Percentiles rank a stretch among this genome's conserved stretches.
Conservation (phyloP, 768 basidiomycete genomes). For the Pulveroboletus sp. region DNA sequence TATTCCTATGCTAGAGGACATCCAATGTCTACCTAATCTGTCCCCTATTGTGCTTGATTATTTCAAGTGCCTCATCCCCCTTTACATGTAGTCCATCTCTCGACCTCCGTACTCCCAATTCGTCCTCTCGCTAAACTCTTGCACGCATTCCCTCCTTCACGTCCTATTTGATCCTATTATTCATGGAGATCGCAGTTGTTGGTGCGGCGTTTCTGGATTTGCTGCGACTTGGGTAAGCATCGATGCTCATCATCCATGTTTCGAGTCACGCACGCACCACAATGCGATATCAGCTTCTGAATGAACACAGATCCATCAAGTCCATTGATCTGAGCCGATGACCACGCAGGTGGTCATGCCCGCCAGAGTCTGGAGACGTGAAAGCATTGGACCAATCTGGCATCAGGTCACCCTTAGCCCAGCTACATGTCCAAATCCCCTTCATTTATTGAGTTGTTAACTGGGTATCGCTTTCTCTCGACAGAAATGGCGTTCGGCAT, state of each 20-base stretch:
- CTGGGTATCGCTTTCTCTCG: constrained; percentile 31
- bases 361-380: no score
- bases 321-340: no score
- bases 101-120: neutral
- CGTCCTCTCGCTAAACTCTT: neutral
- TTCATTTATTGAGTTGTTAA: constrained; percentile 50
- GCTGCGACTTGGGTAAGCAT: constrained; percentile 50
- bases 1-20: neutral
- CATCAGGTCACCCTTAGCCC: constrained; percentile 72
- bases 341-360: no score
- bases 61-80: neutral
- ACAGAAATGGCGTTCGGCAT: constrained; percentile 63
- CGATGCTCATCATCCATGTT: no score
- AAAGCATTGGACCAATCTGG: neutral
- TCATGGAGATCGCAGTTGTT: no score
- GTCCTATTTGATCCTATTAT: neutral
- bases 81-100: neutral
- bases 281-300: no score
- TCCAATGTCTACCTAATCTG: neutral
- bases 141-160: neutral
- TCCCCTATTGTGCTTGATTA: neutral
- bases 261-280: no score
- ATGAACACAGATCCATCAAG: no score
- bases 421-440: constrained; percentile 72
- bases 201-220: constrained; percentile 26